Evolutionary conservation across 768 basidiomycete species (phyloP).

Genomic region (Leucocoprinus birnbaumii): DNA sequence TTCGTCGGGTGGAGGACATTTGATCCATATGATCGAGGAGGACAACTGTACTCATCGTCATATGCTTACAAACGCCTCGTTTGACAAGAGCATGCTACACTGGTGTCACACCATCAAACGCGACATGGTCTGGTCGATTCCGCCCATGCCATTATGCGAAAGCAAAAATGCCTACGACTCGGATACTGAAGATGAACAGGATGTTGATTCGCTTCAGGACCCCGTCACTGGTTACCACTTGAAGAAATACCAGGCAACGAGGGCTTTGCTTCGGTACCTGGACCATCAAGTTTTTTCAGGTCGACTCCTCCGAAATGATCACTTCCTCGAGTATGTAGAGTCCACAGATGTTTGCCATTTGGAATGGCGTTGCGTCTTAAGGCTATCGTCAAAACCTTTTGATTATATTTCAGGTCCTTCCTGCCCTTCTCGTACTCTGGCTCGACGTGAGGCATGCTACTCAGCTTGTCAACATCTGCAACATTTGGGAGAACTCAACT

Average conservation of each 20-base stretch:
- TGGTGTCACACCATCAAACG: conserved; percentile 50
- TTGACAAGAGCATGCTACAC: conserved; percentile 34
- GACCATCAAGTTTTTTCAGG: conserved; percentile 18
- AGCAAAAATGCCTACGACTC: conserved; percentile 40
- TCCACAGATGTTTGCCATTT: conserved; percentile 20
- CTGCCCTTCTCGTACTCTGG: conserved; percentile 44
- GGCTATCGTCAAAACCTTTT: conserved; percentile 40
- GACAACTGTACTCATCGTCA: conserved; percentile 54
- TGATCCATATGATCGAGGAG: conserved; percentile 64
- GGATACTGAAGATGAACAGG: conserved; percentile 48
- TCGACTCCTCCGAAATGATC: conserved; percentile 16
- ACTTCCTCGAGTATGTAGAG: conserved; percentile 37
- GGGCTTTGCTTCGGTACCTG: conserved; percentile 52
- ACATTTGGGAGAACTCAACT: conserved; percentile 49
- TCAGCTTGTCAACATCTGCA: conserved; percentile 50
- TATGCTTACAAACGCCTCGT: conserved; percentile 40
- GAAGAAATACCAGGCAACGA: conserved; percentile 53
- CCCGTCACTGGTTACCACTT: conserved; percentile 61
- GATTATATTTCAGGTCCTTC: conserved; percentile 40
- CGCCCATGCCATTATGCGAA: conserved; percentile 41
- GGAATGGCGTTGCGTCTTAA: conserved; percentile 46
- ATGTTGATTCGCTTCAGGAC: conserved; percentile 34
- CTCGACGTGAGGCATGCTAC: conserved; percentile 59
- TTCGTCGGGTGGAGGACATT: conserved; percentile 43
- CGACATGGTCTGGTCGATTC: conserved; percentile 36